Base-by-base conservation (phyloP, 345 rosid genomes). In the Camelina sativa region DNA sequence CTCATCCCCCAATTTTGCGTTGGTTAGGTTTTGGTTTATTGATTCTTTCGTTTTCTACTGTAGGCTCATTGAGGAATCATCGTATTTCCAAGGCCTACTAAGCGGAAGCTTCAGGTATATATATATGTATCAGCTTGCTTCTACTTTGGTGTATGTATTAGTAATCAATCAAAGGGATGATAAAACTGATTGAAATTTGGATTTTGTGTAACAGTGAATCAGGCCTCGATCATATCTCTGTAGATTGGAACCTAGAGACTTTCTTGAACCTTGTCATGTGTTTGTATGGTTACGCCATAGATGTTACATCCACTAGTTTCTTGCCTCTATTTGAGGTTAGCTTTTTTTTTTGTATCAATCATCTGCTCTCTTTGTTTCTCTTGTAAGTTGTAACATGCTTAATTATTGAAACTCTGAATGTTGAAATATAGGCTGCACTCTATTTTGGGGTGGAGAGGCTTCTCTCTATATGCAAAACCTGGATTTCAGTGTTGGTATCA, bases 381-480 rank as follows among this genome's bases (percentile, higher is more conserved):
- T 17, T 17, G 17, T 17, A 17, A 17, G 22, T 4, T 51, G 65
- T 71, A 40, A 60, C 35, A 17, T 70, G 23, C 55, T 53, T 38
- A 46, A 25, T 56, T 53, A 8, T n/a, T 6, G 4, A 65, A 28
- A 50, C 3, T 30, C 6, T 22, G 32, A 10, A 10, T 25, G 59
- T 46, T 5, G 20, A 23, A 43, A 11, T 52, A 60, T 44, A 89
- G 91, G 87, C 76, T 76, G 90, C 91, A 10, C 87, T 89, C 73
- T 89, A 74, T 77, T 89, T 86, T 76, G 95, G 95, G 4, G 89
- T 76, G 50, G 90, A 86, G 75, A 72, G 16, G 72, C 91, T 87
- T 80, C 83, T 87, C 40, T 41, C 50, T 56, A 78, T 75, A 72
- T 84, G 88, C 74, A 83, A 80, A 67, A 68, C 16, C 75, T 87